phyloP scores from a whole-genome alignment of 306 rosid genomes.

The Castanospermum australe region DNA sequence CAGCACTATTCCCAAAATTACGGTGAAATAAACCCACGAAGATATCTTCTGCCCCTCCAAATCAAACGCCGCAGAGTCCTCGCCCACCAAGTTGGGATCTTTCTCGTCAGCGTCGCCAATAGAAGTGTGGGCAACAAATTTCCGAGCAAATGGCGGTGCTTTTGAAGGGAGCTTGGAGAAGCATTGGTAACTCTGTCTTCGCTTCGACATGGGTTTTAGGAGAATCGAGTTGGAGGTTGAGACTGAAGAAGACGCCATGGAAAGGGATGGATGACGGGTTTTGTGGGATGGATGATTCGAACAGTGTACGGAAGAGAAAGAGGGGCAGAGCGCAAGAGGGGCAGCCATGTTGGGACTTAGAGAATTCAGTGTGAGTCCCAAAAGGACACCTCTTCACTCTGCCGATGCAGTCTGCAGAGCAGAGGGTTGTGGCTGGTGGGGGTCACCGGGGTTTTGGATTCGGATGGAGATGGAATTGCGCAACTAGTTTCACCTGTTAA shows the following conservation, averaged over 20 bases:
- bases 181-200: not conserved
- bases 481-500: no score
- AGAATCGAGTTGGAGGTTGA: not conserved
- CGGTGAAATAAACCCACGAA: conserved; percentile 69
- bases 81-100: conserved; percentile 44
- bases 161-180: not conserved
- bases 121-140: conserved; percentile 40
- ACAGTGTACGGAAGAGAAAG: conserved; percentile 19
- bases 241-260: not conserved
- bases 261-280: not conserved
- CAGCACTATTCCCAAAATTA: conserved; percentile 65
- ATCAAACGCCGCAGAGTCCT: conserved; percentile 73
- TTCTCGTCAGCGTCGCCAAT: conserved; percentile 25
- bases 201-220: not conserved
- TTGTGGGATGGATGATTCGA: not conserved
- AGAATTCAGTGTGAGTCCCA: no score
- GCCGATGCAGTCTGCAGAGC: no score
- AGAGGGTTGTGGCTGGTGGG: no score
- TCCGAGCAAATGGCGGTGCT: not conserved
- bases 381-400: no score
- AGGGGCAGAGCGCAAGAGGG: conserved; percentile 24
- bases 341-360: conserved; percentile 30
- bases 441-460: no score
- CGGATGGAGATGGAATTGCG: no score
- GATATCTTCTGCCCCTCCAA: conserved; percentile 65